Conservation (phyloP, 2,329 filamentous ascomycete species). For the Blumeriella jaapii region DNA sequence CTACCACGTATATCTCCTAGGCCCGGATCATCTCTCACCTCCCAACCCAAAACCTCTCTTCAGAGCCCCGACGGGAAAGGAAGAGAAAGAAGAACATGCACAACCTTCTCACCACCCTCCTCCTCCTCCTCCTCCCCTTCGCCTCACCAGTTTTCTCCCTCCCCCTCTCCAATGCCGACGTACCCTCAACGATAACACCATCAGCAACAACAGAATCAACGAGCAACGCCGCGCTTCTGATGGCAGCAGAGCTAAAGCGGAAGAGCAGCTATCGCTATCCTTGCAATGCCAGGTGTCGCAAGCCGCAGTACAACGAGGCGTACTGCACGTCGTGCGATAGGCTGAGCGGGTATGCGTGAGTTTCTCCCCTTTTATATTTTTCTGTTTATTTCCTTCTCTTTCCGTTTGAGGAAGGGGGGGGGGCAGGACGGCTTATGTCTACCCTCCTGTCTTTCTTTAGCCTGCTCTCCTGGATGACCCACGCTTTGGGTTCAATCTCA, state of each 20-base stretch:
- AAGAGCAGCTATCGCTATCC: too few species aligned
- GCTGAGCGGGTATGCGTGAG: background rate
- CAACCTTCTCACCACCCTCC: background rate
- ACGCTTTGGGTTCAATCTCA: too few species aligned
- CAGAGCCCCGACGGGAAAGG: too few species aligned
- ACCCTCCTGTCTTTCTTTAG: background rate
- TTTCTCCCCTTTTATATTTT: background rate
- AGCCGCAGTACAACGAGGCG: background rate
- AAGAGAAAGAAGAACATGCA: background rate
- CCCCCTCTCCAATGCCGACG: background rate
- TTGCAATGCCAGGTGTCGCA: slow-evolving; percentile 3
- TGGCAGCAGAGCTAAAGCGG: too few species aligned
- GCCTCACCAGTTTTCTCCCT: background rate
- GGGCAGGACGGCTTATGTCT: too few species aligned
- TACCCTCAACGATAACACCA: background rate
- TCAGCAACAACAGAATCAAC: background rate
- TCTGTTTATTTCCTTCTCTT: background rate
- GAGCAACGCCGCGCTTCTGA: background rate
- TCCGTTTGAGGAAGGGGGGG: too few species aligned
- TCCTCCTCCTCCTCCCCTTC: background rate
- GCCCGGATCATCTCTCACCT: background rate
- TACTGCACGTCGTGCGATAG: slow-evolving; percentile 2
- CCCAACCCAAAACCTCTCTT: background rate
- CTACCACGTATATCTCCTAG: too few species aligned
- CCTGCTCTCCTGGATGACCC: background rate